Percentiles rank a stretch among this genome's conserved stretches.
phyloP scores from a whole-genome alignment of 306 rosid genomes.

The Hippophae gyantsensis region DNA sequence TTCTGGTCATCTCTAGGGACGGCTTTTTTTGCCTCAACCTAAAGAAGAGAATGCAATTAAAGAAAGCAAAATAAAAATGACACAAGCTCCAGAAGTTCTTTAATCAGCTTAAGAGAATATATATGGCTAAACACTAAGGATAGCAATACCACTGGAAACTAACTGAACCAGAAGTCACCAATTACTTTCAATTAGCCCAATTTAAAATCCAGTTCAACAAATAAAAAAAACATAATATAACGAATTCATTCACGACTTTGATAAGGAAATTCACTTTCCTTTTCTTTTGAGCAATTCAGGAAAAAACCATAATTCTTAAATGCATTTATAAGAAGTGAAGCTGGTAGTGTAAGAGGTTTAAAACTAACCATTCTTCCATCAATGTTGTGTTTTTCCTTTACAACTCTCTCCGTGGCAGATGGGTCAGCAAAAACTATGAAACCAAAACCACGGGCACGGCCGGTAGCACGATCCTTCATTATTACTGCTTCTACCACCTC shows the following conservation, averaged over 20 bases:
- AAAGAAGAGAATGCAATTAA: conserved; percentile 22
- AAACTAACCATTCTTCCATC: conserved; percentile 91
- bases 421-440: conserved; percentile 86
- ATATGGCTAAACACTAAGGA: conserved; percentile 2
- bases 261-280: conserved; percentile 1
- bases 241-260: conserved; percentile 15
- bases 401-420: conserved; percentile 62
- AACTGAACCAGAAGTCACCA: conserved; percentile 4
- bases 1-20: conserved; percentile 90
- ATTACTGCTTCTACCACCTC: conserved; percentile 96
- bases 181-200: conserved; percentile 11
- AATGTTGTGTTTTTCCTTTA: conserved; percentile 87
- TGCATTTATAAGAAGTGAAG: conserved; percentile 14
- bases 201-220: conserved; percentile 16
- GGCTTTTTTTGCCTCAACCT: conserved; percentile 97
- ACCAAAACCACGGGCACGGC: conserved; percentile 97
- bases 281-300: conserved; percentile 13
- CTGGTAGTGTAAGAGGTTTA: conserved; percentile 5
- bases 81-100: conserved; percentile 3
- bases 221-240: conserved; percentile 8
- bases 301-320: conserved; percentile 21
- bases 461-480: conserved; percentile 99
- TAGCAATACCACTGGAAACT: not conserved
- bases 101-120: conserved; percentile 13
- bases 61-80: conserved; percentile 2